These are phyloP conservation scores for Paraphoma sp. DNA, from an alignment of 2,329 filamentous ascomycete species.

Conservation along the genomic window DNA sequence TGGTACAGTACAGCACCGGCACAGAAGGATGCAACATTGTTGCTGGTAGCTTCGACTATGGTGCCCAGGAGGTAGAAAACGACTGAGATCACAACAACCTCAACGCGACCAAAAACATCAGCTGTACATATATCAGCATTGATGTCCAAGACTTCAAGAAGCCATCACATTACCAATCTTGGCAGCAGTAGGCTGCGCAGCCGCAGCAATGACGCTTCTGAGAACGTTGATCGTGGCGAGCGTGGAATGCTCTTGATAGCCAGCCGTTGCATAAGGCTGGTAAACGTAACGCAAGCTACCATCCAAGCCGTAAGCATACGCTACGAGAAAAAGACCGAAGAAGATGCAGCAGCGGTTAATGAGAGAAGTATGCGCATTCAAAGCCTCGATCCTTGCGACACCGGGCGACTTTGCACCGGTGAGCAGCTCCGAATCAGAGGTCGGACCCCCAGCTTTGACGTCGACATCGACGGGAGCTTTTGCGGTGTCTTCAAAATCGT, in stretches of 20 bases:
- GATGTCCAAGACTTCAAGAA: neutral
- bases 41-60: constrained; percentile 62
- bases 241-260: constrained; percentile 61
- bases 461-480: neutral
- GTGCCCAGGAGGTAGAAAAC: constrained; percentile 63
- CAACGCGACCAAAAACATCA: constrained; percentile 67
- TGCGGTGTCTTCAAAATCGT: neutral
- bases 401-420: constrained; percentile 55
- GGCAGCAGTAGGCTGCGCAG: constrained; percentile 62
- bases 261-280: constrained; percentile 61
- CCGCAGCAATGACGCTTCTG: constrained; percentile 65
- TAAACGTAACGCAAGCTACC: constrained; percentile 57
- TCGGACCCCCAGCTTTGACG: neutral
- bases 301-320: constrained; percentile 67
- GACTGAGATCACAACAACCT: constrained; percentile 63
- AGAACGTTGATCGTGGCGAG: constrained; percentile 63
- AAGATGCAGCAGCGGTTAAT: constrained; percentile 65
- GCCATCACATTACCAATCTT: constrained; percentile 54
- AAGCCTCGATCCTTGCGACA: constrained; percentile 65
- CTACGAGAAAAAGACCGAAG: constrained; percentile 66
- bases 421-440: constrained; percentile 5
- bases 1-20: constrained; percentile 47
- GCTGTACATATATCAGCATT: constrained; percentile 30
- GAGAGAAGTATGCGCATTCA: constrained; percentile 60
- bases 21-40: constrained; percentile 59